These are phyloP conservation scores for Candida nanaspora DNA, from an alignment of 805 yeast genomes.

Conservation along the genomic window DNA sequence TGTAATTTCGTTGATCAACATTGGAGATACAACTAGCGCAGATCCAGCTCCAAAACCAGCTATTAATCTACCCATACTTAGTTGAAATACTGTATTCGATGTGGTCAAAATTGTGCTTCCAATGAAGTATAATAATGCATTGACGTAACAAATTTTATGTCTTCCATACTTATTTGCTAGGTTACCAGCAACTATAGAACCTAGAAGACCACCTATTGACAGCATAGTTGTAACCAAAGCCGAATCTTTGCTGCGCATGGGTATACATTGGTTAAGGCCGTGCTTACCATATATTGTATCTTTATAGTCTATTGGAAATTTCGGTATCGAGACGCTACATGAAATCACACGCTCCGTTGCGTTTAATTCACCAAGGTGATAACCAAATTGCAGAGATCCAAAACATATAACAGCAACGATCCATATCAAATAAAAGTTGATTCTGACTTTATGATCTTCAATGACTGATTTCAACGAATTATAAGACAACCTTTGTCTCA, in stretches of 20 bases:
- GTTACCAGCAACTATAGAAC: conserved; percentile 56
- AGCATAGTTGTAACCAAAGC: conserved; percentile 66
- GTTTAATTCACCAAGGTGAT: conserved; percentile 82
- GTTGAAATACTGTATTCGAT: conserved; percentile 13
- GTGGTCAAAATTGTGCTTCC: conserved; percentile 26
- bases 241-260: conserved; percentile 42
- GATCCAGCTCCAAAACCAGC: conserved; percentile 34
- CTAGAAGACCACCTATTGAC: conserved; percentile 69
- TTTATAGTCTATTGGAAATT: conserved; percentile 17
- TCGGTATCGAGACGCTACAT: conserved; percentile 31
- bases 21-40: conserved; percentile 32
- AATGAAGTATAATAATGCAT: conserved; percentile 16
- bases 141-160: conserved; percentile 27
- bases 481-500: not conserved
- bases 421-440: not conserved
- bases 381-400: conserved; percentile 80
- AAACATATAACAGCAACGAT: conserved; percentile 48
- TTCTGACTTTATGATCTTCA: not conserved
- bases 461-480: not conserved
- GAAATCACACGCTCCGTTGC: conserved; percentile 62
- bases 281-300: conserved; percentile 34
- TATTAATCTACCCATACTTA: conserved; percentile 28
- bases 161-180: conserved; percentile 61
- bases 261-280: conserved; percentile 38
- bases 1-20: conserved; percentile 32